Conservation (phyloP, 2,329 filamentous ascomycete genomes). For the Grosmannia huntii region DNA sequence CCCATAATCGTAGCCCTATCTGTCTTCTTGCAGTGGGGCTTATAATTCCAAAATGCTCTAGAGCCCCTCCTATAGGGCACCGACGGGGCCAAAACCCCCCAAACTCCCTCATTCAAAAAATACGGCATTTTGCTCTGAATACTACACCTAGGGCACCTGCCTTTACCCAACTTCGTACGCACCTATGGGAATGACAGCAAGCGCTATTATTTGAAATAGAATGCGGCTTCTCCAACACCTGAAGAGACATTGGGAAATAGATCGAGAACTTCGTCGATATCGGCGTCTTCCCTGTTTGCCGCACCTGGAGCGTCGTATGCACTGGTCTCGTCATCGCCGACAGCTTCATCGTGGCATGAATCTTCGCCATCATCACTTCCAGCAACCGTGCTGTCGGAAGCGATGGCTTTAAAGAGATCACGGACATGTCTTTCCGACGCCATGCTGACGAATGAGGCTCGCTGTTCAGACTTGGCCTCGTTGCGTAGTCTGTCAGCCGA, state of each 20-base stretch:
- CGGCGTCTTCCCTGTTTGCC: not conserved
- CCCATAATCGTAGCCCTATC: not conserved
- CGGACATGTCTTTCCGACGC: not conserved
- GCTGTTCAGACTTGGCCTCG: conserved; percentile 17
- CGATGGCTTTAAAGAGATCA: not conserved
- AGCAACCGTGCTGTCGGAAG: not conserved
- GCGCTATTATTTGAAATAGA: no score
- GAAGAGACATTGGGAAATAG: not conserved
- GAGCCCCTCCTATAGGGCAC: no score
- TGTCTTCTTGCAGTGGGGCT: not conserved
- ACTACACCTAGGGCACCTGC: not conserved
- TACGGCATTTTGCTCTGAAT: not conserved
- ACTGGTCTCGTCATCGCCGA: not conserved
- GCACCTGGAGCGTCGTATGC: not conserved
- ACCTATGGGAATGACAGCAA: not conserved
- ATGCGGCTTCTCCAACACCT: not conserved
- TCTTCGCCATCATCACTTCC: not conserved
- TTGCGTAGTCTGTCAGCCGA: conserved; percentile 18
- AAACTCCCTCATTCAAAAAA: no score
- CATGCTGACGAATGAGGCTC: conserved; percentile 7
- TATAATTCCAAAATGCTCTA: not conserved
- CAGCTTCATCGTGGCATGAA: not conserved
- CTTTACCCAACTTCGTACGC: not conserved
- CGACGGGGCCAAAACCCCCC: not conserved
- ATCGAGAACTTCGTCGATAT: not conserved